phyloP scores from a whole-genome alignment of 768 basidiomycete species.

The Leccinum uliginosum region DNA sequence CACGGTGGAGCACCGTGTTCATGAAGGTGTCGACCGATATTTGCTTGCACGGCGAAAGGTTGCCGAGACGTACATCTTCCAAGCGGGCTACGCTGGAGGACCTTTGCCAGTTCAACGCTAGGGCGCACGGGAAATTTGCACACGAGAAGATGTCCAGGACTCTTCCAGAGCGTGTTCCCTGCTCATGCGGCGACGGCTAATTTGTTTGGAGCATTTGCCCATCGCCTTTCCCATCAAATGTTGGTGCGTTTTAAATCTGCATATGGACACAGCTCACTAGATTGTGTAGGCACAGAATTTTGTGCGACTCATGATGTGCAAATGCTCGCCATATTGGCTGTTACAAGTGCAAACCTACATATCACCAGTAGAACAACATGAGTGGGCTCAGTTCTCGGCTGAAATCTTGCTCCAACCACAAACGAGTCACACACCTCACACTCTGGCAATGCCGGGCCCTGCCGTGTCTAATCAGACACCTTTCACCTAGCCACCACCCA shows the following conservation, averaged over 20 bases:
- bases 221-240: slow-evolving; percentile 45
- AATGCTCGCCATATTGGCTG: slow-evolving; percentile 74
- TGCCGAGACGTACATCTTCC: slow-evolving; percentile 58
- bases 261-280: background rate
- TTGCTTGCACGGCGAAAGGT: slow-evolving; percentile 47
- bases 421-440: background rate
- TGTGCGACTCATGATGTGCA: slow-evolving; percentile 61
- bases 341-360: slow-evolving; percentile 42
- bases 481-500: too few relatives aligned
- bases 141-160: slow-evolving; percentile 67
- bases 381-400: background rate
- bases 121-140: slow-evolving; percentile 53
- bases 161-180: slow-evolving; percentile 47
- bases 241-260: slow-evolving; percentile 29
- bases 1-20: slow-evolving; percentile 54
- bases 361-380: slow-evolving; percentile 14
- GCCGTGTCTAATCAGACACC: too few relatives aligned
- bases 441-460: background rate
- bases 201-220: slow-evolving; percentile 24
- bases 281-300: slow-evolving; percentile 40
- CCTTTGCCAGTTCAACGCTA: slow-evolving; percentile 64
- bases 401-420: background rate
- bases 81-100: slow-evolving; percentile 37
- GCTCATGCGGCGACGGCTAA: slow-evolving; percentile 21
- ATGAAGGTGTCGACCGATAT: slow-evolving; percentile 50